These are phyloP conservation scores for Paspalum vaginatum DNA, from an alignment of 176 grass and related monocot species.

Conservation along the genomic window DNA sequence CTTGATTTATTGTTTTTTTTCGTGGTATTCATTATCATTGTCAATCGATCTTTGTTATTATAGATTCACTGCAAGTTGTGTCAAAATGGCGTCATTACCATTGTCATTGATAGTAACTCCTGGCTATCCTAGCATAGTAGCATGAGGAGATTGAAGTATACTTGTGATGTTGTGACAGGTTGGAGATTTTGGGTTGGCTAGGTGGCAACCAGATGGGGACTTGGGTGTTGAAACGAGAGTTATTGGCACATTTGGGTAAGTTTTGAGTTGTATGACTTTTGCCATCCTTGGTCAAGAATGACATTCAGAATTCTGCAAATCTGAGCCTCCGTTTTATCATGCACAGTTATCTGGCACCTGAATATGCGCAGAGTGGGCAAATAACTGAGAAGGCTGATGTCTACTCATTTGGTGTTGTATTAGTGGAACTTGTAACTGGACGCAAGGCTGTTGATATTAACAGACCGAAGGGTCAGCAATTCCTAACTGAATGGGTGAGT, in stretches of 20 bases:
- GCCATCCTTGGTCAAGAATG: background rate
- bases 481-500: conserved; percentile 95
- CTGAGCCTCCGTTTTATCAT: conserved; percentile 19
- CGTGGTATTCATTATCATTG: background rate
- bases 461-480: conserved; percentile 92
- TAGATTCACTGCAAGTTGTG: background rate
- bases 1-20: background rate
- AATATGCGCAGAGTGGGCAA: conserved; percentile 92
- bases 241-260: conserved; percentile 92
- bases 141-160: background rate
- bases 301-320: background rate
- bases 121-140: background rate
- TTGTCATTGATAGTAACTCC: background rate
- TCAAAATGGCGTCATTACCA: background rate
- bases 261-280: background rate
- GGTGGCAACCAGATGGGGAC: conserved; percentile 98
- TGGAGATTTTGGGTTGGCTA: conserved; percentile 88
- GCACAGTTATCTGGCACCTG: conserved; percentile 70
- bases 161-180: conserved; percentile 50
- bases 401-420: conserved; percentile 93
- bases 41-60: background rate
- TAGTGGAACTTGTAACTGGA: conserved; percentile 89
- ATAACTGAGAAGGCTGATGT: conserved; percentile 98
- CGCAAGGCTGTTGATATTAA: conserved; percentile 97
- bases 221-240: conserved; percentile 90